A percentile compares a stretch with the other conserved stretches of the same genome.
Evolutionary conservation across 139 green algal species (phyloP).

Genomic region (Tetraselmis striata): DNA sequence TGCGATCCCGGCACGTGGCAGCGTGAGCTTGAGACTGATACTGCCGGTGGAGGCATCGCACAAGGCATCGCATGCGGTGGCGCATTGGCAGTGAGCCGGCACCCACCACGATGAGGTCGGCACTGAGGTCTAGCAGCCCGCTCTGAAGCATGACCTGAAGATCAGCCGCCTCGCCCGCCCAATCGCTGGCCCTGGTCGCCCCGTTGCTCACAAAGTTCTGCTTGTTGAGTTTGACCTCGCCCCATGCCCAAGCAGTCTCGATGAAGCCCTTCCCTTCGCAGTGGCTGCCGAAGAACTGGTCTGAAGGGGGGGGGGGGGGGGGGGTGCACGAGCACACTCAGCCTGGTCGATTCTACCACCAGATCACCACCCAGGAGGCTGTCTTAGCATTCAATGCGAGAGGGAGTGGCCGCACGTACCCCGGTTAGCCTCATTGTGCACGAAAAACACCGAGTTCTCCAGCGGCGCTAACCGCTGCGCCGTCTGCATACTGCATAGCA

Average conservation of each 20-base stretch:
- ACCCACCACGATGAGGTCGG: neutral
- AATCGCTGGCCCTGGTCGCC: neutral
- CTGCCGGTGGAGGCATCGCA: too few relatives aligned
- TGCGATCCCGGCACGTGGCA: neutral
- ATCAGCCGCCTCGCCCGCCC: neutral
- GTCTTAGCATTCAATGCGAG: too few relatives aligned
- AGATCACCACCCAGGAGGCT: too few relatives aligned
- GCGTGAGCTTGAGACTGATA: too few relatives aligned
- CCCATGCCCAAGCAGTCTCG: neutral
- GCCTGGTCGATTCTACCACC: too few relatives aligned
- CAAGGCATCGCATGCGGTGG: too few relatives aligned
- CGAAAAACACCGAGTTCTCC: neutral
- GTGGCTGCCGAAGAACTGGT: neutral
- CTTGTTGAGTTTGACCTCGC: neutral
- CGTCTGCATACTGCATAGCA: neutral
- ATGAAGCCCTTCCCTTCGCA: neutral
- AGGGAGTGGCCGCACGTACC: too few relatives aligned
- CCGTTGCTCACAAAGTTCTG: neutral
- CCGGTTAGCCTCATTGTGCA: neutral
- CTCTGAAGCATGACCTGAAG: neutral
- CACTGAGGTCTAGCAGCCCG: neutral
- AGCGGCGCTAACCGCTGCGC: neutral
- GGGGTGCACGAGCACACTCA: too few relatives aligned
- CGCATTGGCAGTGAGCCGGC: too few relatives aligned
- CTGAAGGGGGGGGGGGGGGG: too few relatives aligned